A percentile compares a stretch with the other conserved stretches of the same genome.
Evolutionary conservation across 305 asterid genomes (phyloP).

Genomic region (Fraxinus paxiana): DNA sequence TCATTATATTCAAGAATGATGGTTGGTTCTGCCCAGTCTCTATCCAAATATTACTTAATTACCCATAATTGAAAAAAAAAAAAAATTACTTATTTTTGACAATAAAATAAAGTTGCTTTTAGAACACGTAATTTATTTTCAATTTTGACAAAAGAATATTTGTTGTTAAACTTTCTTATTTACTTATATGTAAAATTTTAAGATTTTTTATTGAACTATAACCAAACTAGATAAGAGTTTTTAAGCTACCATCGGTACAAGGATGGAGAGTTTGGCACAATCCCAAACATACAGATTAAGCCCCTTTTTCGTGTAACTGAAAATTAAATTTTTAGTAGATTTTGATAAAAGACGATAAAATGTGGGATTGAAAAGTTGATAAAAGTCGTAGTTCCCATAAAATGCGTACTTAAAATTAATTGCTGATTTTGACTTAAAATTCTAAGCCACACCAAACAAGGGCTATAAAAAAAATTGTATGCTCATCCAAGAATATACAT

Average conservation of each 20-base stretch:
- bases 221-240: not conserved
- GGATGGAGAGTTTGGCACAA: not conserved
- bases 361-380: not conserved
- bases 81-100: not conserved
- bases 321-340: not conserved
- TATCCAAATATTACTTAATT: constrained; percentile 9
- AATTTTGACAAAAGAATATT: not conserved
- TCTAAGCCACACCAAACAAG: not conserved
- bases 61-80: not conserved
- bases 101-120: not conserved
- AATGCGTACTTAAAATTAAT: not conserved
- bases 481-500: not conserved
- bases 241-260: not conserved
- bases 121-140: not conserved
- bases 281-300: not conserved
- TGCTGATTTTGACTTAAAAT: not conserved
- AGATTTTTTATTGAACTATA: not conserved
- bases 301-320: not conserved
- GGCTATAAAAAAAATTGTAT: not conserved
- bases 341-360: not conserved
- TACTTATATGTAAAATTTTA: not conserved
- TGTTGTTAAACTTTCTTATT: not conserved
- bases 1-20: constrained; percentile 22
- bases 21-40: constrained; percentile 25
- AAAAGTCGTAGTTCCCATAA: not conserved